Evolutionary conservation across 768 basidiomycete species (phyloP).

Genomic region (Podaxis rugospora): DNA sequence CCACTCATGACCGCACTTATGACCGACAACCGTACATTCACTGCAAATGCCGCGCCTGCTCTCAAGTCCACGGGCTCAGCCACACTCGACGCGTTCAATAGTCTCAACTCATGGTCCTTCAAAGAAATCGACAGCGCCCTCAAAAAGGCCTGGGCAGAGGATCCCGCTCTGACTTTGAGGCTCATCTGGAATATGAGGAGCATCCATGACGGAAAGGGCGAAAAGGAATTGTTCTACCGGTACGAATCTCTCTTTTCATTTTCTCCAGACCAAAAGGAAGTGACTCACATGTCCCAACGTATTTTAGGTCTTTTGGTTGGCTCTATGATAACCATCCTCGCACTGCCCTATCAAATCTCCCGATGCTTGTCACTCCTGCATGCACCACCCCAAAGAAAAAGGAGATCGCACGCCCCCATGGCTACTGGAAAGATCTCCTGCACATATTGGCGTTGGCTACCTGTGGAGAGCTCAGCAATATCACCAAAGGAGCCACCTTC

Average conservation of each 20-base stretch:
- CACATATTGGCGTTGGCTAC: slow-evolving; percentile 63
- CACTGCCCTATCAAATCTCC: slow-evolving; percentile 62
- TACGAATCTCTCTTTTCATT: slow-evolving; percentile 17
- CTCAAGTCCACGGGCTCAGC: slow-evolving; percentile 46
- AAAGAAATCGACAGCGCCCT: slow-evolving; percentile 32
- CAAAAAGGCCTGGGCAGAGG: slow-evolving; percentile 50
- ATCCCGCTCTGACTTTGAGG: slow-evolving; percentile 52
- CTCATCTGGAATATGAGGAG: slow-evolving; percentile 67
- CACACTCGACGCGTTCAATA: slow-evolving; percentile 56
- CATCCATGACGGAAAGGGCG: slow-evolving; percentile 66
- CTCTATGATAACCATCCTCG: slow-evolving; percentile 64
- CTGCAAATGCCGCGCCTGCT: slow-evolving; percentile 47
- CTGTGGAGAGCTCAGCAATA: slow-evolving; percentile 39
- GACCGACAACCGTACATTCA: slow-evolving; percentile 39
- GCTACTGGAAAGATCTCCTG: slow-evolving; percentile 75
- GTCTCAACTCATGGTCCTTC: slow-evolving; percentile 24
- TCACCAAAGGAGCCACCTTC: slow-evolving; percentile 19
- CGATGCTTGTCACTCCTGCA: slow-evolving; percentile 46
- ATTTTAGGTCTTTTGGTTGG: slow-evolving; percentile 55
- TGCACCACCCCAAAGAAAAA: slow-evolving; percentile 32
- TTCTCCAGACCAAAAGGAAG: not conserved
- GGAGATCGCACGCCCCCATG: slow-evolving; percentile 36
- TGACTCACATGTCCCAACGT: not conserved
- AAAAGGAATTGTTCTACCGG: slow-evolving; percentile 59
- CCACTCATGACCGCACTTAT: slow-evolving; percentile 54